Evolutionary conservation across 2,329 filamentous ascomycete species (phyloP).

Genomic region (Eutypella sp.): DNA sequence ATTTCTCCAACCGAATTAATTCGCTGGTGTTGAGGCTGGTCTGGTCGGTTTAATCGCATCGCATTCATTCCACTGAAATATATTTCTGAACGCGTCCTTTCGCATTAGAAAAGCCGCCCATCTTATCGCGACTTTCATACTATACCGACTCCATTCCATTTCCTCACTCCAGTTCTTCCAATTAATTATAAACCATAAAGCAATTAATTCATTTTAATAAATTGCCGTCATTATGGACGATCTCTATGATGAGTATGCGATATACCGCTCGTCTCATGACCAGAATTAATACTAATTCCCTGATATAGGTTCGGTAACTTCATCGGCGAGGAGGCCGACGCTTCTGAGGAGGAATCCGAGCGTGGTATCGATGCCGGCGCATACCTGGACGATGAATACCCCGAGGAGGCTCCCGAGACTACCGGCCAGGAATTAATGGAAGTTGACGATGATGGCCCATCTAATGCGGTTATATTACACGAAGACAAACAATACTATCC

Average conservation of each 20-base stretch:
- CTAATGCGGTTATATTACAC: conserved; percentile 94
- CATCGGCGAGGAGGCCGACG: conserved; percentile 82
- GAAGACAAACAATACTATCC: conserved; percentile 99
- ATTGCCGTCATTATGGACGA: conserved; percentile 67
- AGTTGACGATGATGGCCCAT: conserved; percentile 82
- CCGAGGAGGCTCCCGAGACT: conserved; percentile 56
- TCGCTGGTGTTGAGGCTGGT: too few species aligned
- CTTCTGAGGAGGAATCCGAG: conserved; percentile 82
- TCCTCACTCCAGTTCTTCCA: too few species aligned
- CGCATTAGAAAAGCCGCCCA: neutral
- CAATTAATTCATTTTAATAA: too few species aligned
- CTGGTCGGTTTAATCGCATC: too few species aligned
- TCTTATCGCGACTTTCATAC: neutral
- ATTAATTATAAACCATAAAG: too few species aligned
- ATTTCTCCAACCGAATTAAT: too few species aligned
- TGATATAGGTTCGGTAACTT: conserved; percentile 84
- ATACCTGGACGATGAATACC: conserved; percentile 77
- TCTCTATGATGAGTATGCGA: conserved; percentile 83
- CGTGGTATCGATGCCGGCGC: conserved; percentile 68
- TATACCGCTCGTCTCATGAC: neutral
- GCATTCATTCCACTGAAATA: neutral
- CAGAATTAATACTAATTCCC: conserved; percentile 12
- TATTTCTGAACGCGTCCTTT: neutral
- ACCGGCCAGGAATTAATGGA: conserved; percentile 88
- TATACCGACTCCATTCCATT: too few species aligned